These are phyloP conservation scores for Tolypocladium tropicale DNA, from an alignment of 2,329 filamentous ascomycete genomes.

Conservation along the genomic window DNA sequence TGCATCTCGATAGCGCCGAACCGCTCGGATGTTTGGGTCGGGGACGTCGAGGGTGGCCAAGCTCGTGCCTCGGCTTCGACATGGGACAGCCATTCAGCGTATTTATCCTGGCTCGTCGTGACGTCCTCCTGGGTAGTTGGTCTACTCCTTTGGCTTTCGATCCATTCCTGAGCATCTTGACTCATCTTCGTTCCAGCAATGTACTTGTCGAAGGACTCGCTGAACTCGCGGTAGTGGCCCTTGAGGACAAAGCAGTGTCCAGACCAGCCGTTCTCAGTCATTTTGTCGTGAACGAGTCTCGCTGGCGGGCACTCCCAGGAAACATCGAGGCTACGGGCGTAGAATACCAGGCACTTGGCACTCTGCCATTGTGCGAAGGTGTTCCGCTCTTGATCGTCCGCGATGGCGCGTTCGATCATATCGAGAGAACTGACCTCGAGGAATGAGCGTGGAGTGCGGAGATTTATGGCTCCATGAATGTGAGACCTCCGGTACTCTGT, in stretches of 20 bases:
- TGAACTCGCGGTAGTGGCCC: conserved; percentile 46
- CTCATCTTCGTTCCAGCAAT: conserved; percentile 34
- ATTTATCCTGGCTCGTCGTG: conserved; percentile 24
- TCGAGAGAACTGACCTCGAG: conserved; percentile 36
- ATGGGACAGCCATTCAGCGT: conserved; percentile 32
- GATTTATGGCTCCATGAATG: conserved; percentile 40
- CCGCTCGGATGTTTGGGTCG: conserved; percentile 28
- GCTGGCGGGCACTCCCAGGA: conserved; percentile 41
- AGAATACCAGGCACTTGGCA: conserved; percentile 40
- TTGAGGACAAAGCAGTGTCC: conserved; percentile 45
- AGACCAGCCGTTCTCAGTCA: conserved; percentile 35
- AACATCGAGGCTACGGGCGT: conserved; percentile 38
- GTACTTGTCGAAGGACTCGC: conserved; percentile 39
- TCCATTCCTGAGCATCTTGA: conserved; percentile 27
- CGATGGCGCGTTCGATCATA: conserved; percentile 38
- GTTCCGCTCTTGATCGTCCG: conserved; percentile 35
- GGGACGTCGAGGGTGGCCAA: conserved; percentile 24
- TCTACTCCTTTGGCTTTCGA: conserved; percentile 17
- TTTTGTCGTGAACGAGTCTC: conserved; percentile 31
- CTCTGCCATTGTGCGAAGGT: conserved; percentile 36
- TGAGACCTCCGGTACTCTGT: conserved; percentile 39
- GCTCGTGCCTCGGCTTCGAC: conserved; percentile 33
- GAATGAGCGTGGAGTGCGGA: conserved; percentile 39
- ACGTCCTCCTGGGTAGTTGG: conserved; percentile 10
- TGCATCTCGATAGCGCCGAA: conserved; percentile 29